Percentiles rank a stretch among this genome's conserved stretches.
Evolutionary conservation across 23 red algal genomes (phyloP).

Genomic region (Gracilaria gracilis): DNA sequence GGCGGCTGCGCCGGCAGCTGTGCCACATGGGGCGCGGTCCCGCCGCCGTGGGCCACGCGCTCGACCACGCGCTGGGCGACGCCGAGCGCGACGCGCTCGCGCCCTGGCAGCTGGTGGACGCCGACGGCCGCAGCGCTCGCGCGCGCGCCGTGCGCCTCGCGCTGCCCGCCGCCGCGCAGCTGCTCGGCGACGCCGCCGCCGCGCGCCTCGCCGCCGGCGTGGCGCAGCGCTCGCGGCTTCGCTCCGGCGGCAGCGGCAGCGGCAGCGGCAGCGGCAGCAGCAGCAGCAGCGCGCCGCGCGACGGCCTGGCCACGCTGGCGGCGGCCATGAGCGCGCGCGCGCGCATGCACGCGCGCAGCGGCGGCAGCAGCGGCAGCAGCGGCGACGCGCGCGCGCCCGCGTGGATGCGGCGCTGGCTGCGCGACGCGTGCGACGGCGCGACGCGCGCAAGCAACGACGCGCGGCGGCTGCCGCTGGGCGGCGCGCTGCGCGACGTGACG

Average conservation of each 20-base stretch:
- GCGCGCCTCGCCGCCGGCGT: background rate
- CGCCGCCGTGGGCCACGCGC: no score
- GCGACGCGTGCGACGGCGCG: background rate
- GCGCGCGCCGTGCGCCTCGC: background rate
- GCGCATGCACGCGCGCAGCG: background rate
- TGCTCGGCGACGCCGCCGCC: background rate
- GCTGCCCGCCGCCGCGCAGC: background rate
- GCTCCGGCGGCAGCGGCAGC: no score
- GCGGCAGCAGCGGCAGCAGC: background rate
- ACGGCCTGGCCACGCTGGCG: background rate
- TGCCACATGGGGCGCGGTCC: no score
- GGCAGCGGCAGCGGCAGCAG: background rate
- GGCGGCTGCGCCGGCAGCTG: background rate
- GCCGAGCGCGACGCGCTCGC: no score
- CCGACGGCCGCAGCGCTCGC: background rate
- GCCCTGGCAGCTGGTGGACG: no score
- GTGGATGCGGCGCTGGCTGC: background rate
- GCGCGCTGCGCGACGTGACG: background rate
- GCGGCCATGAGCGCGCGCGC: background rate
- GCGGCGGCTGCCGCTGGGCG: background rate
- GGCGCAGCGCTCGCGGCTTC: background rate
- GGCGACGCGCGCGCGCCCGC: background rate
- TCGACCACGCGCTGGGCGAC: no score
- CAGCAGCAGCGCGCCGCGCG: background rate
- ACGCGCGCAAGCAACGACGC: background rate